A percentile compares a stretch with the other conserved stretches of the same genome.
Evolutionary conservation across 495 filamentous ascomycete species (phyloP).

Genomic region (Lentithecium fluviatile): DNA sequence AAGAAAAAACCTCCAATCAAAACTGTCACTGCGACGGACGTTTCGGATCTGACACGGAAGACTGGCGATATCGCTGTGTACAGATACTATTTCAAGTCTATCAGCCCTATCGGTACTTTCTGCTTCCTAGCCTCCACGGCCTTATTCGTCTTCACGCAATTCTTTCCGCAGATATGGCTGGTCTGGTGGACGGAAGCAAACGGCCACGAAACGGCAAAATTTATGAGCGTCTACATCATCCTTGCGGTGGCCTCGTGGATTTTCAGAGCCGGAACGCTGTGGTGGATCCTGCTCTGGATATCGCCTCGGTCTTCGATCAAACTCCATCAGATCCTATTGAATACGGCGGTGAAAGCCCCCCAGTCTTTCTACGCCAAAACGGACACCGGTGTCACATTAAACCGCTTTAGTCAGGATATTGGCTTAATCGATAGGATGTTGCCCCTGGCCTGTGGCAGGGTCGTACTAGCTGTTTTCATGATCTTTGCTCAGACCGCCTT

Average conservation of each 20-base stretch:
- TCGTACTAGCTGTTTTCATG: slow-evolving; percentile 11
- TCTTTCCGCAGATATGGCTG: slow-evolving; percentile 19
- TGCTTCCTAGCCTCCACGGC: slow-evolving; percentile 4
- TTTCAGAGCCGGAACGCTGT: slow-evolving; percentile 1
- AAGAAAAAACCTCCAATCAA: slow-evolving; percentile 7
- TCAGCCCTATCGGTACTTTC: slow-evolving; percentile 6
- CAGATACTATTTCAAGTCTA: slow-evolving; percentile 8
- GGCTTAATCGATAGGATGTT: slow-evolving; percentile 59
- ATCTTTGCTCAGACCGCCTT: slow-evolving; percentile 21
- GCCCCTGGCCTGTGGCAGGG: slow-evolving; percentile 30
- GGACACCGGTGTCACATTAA: slow-evolving; percentile 14
- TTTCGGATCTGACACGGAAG: background rate
- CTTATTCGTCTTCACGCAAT: slow-evolving; percentile 10
- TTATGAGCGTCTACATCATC: slow-evolving; percentile 7
- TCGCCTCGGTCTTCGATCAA: slow-evolving; percentile 10
- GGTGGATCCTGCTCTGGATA: slow-evolving; percentile 16
- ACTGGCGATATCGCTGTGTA: slow-evolving; percentile 20
- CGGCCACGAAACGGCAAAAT: slow-evolving; percentile 1
- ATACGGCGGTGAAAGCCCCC: slow-evolving; percentile 10
- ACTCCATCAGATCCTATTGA: slow-evolving; percentile 11
- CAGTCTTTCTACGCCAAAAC: slow-evolving; percentile 16
- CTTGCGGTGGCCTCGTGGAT: slow-evolving; percentile 17
- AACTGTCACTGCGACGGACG: background rate
- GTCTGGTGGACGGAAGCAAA: slow-evolving; percentile 16
- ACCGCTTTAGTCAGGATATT: slow-evolving; percentile 61